These are phyloP conservation scores for Pulveroboletus sp. DNA, from an alignment of 768 basidiomycete genomes.

Conservation along the genomic window DNA sequence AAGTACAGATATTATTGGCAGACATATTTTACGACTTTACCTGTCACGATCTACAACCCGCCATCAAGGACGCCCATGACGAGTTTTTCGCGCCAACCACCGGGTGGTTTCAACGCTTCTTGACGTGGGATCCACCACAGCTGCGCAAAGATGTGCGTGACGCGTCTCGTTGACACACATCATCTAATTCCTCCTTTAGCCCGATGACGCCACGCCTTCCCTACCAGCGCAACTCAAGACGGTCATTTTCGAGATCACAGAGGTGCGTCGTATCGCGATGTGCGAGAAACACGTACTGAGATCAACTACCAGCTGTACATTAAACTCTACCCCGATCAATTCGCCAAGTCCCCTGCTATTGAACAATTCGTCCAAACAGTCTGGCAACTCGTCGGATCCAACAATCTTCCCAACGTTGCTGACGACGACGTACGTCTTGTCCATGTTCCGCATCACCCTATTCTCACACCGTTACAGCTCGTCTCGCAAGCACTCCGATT, in stretches of 20 bases:
- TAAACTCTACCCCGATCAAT: conserved; percentile 78
- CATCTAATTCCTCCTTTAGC: conserved; percentile 36
- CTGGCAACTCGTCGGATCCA: conserved; percentile 79
- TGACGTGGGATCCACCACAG: conserved; percentile 74
- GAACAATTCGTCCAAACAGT: conserved; percentile 79
- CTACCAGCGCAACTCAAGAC: conserved; percentile 91
- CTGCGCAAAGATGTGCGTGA: conserved; percentile 61
- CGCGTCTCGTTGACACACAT: neutral
- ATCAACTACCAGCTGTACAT: conserved; percentile 58
- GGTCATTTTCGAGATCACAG: conserved; percentile 84
- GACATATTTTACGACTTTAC: conserved; percentile 94
- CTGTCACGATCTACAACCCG: conserved; percentile 92
- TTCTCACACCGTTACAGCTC: conserved; percentile 43
- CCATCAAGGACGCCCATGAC: conserved; percentile 83
- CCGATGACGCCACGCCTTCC: conserved; percentile 80
- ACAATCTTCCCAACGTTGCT: conserved; percentile 63
- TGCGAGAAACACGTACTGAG: neutral
- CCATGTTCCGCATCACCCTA: neutral
- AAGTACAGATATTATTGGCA: conserved; percentile 72
- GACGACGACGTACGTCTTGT: conserved; percentile 66
- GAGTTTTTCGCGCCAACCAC: conserved; percentile 73
- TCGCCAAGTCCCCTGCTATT: conserved; percentile 60
- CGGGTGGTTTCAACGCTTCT: conserved; percentile 78
- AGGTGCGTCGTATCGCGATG: conserved; percentile 45
- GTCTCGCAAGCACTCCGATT: conserved; percentile 90